These are phyloP conservation scores for Priceomyces medius DNA, from an alignment of 805 yeast species.

Conservation along the genomic window DNA sequence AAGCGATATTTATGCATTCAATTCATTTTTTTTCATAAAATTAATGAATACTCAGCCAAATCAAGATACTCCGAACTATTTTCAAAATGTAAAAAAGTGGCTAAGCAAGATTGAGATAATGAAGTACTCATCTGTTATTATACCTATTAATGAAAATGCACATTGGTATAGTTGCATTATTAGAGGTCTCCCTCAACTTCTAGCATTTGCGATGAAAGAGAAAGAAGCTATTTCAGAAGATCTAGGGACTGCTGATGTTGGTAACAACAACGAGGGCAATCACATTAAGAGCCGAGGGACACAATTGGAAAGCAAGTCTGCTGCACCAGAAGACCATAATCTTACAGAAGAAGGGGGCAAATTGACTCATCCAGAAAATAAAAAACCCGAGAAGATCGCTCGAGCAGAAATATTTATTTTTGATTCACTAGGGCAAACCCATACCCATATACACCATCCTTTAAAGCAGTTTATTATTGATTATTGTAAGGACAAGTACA, in stretches of 20 bases:
- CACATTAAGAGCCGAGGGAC: not conserved
- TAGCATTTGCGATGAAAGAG: conserved; percentile 12
- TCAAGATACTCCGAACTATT: conserved; percentile 37
- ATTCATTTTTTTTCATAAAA: conserved; percentile 80
- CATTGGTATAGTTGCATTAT: conserved; percentile 91
- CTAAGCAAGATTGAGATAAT: conserved; percentile 61
- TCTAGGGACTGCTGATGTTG: not conserved
- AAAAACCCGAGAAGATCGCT: conserved; percentile 4
- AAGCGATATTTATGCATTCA: conserved; percentile 57
- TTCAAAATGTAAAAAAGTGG: conserved; percentile 74
- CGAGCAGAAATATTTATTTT: conserved; percentile 53
- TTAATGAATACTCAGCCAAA: conserved; percentile 36
- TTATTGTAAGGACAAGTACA: conserved; percentile 67
- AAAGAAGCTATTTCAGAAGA: not conserved
- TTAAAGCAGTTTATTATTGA: conserved; percentile 58
- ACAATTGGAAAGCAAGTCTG: not conserved
- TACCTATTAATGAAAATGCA: conserved; percentile 76
- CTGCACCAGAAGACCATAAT: too few relatives aligned
- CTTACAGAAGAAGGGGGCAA: not conserved
- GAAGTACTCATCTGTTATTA: conserved; percentile 56
- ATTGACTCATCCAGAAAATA: not conserved
- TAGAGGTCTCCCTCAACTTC: conserved; percentile 45
- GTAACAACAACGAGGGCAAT: not conserved
- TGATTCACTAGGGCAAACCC: conserved; percentile 72
- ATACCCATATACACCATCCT: conserved; percentile 50